These are phyloP conservation scores for Myriosclerotinia curreyana DNA, from an alignment of 2,329 filamentous ascomycete genomes.

Conservation along the genomic window DNA sequence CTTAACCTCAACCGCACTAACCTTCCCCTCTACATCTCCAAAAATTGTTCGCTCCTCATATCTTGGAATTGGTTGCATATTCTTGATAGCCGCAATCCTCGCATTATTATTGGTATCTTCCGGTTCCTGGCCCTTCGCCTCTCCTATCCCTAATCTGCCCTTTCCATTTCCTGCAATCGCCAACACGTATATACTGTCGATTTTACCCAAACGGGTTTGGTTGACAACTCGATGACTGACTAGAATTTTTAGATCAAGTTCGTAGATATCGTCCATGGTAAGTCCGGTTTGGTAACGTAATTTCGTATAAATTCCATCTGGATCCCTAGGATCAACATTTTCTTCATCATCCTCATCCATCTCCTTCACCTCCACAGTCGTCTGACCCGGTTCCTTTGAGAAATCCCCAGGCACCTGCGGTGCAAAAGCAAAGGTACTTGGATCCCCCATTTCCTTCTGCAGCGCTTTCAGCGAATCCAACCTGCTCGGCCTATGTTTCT, in stretches of 20 bases:
- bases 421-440: conserved; percentile 28
- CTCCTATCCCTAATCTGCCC: conserved; percentile 82
- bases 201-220: conserved; percentile 95
- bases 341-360: conserved; percentile 27
- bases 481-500: conserved; percentile 26
- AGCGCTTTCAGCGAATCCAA: conserved; percentile 28
- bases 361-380: conserved; percentile 20
- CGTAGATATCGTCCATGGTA: conserved; percentile 50
- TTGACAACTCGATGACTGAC: conserved; percentile 76
- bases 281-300: conserved; percentile 53
- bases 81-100: conserved; percentile 76
- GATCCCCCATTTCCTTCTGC: conserved; percentile 30
- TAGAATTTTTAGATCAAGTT: conserved; percentile 66
- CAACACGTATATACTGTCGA: conserved; percentile 71
- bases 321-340: conserved; percentile 36
- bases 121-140: conserved; percentile 79
- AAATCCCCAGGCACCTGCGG: conserved; percentile 34
- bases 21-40: conserved; percentile 78
- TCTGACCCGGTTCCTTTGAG: conserved; percentile 18
- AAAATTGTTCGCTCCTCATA: conserved; percentile 93
- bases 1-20: conserved; percentile 82
- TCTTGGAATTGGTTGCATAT: conserved; percentile 86
- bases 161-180: conserved; percentile 83
- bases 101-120: conserved; percentile 68
- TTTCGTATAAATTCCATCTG: conserved; percentile 37